phyloP scores from a whole-genome alignment of 192 early-diverging fungal genomes.

The Coemansia sp. region DNA sequence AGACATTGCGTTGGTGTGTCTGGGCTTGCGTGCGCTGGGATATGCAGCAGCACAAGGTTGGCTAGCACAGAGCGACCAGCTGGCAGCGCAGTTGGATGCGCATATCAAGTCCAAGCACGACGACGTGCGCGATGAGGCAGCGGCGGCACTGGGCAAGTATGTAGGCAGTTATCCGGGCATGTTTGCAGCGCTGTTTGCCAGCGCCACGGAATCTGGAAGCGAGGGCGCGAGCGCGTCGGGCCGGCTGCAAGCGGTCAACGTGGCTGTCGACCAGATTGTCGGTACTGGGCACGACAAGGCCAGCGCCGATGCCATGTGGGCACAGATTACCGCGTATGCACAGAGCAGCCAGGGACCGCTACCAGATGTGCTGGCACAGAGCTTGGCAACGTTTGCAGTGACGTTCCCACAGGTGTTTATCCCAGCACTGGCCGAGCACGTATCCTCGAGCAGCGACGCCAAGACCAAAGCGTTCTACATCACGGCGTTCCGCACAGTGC shows the following conservation, averaged over 20 bases:
- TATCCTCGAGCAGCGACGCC: conserved; percentile 11
- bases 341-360: conserved; percentile 15
- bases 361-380: conserved; percentile 39
- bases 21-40: conserved; percentile 39
- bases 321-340: conserved; percentile 15
- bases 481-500: conserved; percentile 41
- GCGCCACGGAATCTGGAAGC: conserved; percentile 9
- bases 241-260: conserved; percentile 36
- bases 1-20: conserved; percentile 22
- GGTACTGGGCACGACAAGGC: conserved; percentile 8
- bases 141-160: conserved; percentile 37
- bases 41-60: conserved; percentile 16
- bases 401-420: conserved; percentile 29
- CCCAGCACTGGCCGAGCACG: conserved; percentile 22
- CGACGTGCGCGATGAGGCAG: conserved; percentile 45
- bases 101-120: conserved; percentile 18
- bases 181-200: conserved; percentile 31
- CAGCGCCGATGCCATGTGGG: conserved; percentile 20
- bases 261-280: conserved; percentile 23
- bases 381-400: conserved; percentile 25
- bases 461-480: conserved; percentile 28
- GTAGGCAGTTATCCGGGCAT: conserved; percentile 20
- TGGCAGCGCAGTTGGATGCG: conserved; percentile 19
- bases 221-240: conserved; percentile 6
- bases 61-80: conserved; percentile 13